Conservation (phyloP, 345 rosid species). For the Corchorus capsularis region DNA sequence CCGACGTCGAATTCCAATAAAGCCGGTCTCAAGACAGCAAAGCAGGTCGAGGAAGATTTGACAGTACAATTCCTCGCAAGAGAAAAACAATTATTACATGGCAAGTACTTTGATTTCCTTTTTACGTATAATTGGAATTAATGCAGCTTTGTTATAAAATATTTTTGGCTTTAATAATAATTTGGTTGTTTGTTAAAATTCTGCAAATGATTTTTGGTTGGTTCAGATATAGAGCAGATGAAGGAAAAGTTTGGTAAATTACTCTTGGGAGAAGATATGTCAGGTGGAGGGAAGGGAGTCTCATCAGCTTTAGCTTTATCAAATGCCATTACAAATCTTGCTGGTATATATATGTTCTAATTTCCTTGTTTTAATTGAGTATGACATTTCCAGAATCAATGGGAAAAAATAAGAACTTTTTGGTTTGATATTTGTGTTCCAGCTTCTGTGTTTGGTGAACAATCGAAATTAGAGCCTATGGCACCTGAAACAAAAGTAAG, state of each 20-base stretch:
- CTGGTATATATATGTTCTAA: constrained; percentile 29
- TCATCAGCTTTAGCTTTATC: constrained; percentile 77
- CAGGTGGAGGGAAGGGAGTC: constrained; percentile 78
- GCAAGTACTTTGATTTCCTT: constrained; percentile 19
- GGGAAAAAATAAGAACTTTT: background rate
- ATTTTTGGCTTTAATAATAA: background rate
- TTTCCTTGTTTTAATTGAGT: background rate
- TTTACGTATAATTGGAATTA: too few species aligned
- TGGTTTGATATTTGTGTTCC: background rate
- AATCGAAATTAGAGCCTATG: constrained; percentile 64
- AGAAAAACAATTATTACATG: constrained; percentile 40
- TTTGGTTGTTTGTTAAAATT: background rate
- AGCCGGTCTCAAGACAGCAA: constrained; percentile 7
- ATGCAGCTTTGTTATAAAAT: background rate
- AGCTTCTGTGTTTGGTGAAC: constrained; percentile 57
- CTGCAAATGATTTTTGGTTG: constrained; percentile 21
- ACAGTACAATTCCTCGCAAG: constrained; percentile 30
- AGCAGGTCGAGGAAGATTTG: constrained; percentile 17
- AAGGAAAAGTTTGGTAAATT: constrained; percentile 64
- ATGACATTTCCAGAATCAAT: background rate
- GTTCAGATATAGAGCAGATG: constrained; percentile 60
- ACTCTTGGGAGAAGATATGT: constrained; percentile 74
- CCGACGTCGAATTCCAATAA: too few species aligned
- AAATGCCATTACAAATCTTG: constrained; percentile 48
- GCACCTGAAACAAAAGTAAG: constrained; percentile 49